Base-by-base conservation (phyloP, 1,139 yeast species). In the Spathaspora sp. region DNA sequence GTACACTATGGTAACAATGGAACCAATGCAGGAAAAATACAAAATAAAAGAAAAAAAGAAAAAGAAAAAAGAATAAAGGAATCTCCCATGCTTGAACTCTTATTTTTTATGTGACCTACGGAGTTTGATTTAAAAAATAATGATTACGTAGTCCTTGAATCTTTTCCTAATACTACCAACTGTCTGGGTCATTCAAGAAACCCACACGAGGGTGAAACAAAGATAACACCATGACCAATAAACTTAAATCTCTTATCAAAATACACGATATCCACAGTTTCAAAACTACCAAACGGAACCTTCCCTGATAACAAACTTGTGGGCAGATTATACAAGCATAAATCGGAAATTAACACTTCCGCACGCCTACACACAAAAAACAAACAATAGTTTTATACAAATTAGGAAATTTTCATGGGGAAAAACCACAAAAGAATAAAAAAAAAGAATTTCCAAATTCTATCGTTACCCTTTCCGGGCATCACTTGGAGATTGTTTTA, bases 61-160 rank as follows among this genome's bases (percentile, higher is more conserved):
- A n/a, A n/a, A n/a, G n/a, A n/a, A n/a, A n/a, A n/a, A n/a, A n/a
- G n/a, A n/a, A n/a, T n/a, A n/a, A n/a, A 20, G 23, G 34, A 8
- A 29, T 25, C 9, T 25, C 27, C 27, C 27, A 25, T 11, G 27
- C n/a, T 25, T 8, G 27, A 25, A 25, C 10, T 9, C 10, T 9
- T 29, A 29, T 29, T 29, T 29, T 29, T 29, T 29, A 29, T 29
- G 34, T 29, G 16, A 29, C 34, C 34, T 29, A 29, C 34, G 34
- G 34, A 29, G 8, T 29, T 29, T 13, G 34, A 29, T 29, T 29
- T 29, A 29, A 13, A 29, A 29, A 29, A 29, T 29, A 29, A 8
- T 29, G n/a, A 4, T 29, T n/a, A 13, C 10, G 27, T 25, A 25
- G 6, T 24, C 25, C 6, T 8, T 7, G 6, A 24, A 24, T 7